phyloP scores from a whole-genome alignment of 1,139 yeast species.

The Geotrichum australiense region DNA sequence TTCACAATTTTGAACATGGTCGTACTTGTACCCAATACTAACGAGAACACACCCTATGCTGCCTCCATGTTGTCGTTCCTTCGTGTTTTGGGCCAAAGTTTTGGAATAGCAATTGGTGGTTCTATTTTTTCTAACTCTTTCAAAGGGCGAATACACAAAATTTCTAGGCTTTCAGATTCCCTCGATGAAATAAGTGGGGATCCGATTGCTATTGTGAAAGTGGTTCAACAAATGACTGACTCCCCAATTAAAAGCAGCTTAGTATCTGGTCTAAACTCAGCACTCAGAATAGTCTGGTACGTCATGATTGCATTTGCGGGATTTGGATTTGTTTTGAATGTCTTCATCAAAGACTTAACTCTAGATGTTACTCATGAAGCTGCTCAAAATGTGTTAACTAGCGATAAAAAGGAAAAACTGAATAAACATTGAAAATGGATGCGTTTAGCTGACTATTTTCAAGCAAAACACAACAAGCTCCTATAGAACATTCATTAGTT shows the following conservation, averaged over 20 bases:
- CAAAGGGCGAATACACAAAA: slow-evolving; percentile 15
- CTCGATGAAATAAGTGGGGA: slow-evolving; percentile 18
- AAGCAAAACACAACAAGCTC: too few species aligned
- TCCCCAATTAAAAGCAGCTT: slow-evolving; percentile 19
- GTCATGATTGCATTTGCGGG: slow-evolving; percentile 24
- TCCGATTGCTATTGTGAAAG: slow-evolving; percentile 23
- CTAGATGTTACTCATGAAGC: slow-evolving; percentile 23
- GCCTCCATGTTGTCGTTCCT: slow-evolving; percentile 47
- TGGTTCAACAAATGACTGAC: slow-evolving; percentile 20
- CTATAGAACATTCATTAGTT: background rate
- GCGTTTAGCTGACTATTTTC: too few species aligned
- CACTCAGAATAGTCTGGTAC: slow-evolving; percentile 23
- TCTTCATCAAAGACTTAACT: slow-evolving; percentile 26
- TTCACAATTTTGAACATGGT: slow-evolving; percentile 33
- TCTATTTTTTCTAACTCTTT: slow-evolving; percentile 38
- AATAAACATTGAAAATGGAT: too few species aligned
- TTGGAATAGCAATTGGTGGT: slow-evolving; percentile 47
- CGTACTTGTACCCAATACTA: slow-evolving; percentile 45
- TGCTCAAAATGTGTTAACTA: slow-evolving; percentile 21
- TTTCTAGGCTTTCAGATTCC: slow-evolving; percentile 10
- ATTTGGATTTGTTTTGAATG: slow-evolving; percentile 20
- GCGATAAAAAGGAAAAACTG: slow-evolving; percentile 2
- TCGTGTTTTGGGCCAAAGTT: slow-evolving; percentile 45
- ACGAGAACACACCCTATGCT: slow-evolving; percentile 46
- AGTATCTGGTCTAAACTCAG: slow-evolving; percentile 19